Conservation (phyloP, 192 early-diverging fungal genomes). For the Mycoemilia scoparia region DNA sequence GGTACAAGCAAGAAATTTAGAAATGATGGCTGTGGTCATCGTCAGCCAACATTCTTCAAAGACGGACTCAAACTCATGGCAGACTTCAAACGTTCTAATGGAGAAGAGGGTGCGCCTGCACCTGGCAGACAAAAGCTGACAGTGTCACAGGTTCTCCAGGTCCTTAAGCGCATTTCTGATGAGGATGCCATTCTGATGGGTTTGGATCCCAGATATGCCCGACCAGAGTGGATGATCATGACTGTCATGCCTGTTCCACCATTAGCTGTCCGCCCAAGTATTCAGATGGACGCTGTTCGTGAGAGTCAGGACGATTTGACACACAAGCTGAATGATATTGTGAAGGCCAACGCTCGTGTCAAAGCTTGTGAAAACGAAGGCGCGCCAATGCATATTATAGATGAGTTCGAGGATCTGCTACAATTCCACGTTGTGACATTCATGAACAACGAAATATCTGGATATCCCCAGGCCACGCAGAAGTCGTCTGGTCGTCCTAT, state of each 20-base stretch:
- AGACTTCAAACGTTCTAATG: slow-evolving; percentile 8
- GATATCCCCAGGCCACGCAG: slow-evolving; percentile 76
- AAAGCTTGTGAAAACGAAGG: slow-evolving; percentile 67
- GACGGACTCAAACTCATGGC: slow-evolving; percentile 51
- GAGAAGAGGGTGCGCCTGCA: slow-evolving; percentile 20
- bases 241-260: slow-evolving; percentile 90
- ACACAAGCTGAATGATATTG: slow-evolving; percentile 76
- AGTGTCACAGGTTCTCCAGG: slow-evolving; percentile 55
- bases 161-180: slow-evolving; percentile 73
- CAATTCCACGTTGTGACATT: slow-evolving; percentile 93
- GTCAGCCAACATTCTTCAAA: slow-evolving; percentile 68
- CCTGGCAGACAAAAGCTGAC: slow-evolving; percentile 48
- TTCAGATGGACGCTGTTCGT: slow-evolving; percentile 77
- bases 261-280: slow-evolving; percentile 88
- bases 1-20: slow-evolving; percentile 33
- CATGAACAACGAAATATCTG: slow-evolving; percentile 94
- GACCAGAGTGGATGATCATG: slow-evolving; percentile 97
- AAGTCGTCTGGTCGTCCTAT: slow-evolving; percentile 77
- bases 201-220: slow-evolving; percentile 70
- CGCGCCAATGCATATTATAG: slow-evolving; percentile 69
- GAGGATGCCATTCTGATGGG: slow-evolving; percentile 76
- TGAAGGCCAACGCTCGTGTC: slow-evolving; percentile 82
- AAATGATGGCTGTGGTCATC: slow-evolving; percentile 73
- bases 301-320: slow-evolving; percentile 94
- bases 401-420: slow-evolving; percentile 70